phyloP scores from a whole-genome alignment of 345 rosid genomes.

The Punica granatum region DNA sequence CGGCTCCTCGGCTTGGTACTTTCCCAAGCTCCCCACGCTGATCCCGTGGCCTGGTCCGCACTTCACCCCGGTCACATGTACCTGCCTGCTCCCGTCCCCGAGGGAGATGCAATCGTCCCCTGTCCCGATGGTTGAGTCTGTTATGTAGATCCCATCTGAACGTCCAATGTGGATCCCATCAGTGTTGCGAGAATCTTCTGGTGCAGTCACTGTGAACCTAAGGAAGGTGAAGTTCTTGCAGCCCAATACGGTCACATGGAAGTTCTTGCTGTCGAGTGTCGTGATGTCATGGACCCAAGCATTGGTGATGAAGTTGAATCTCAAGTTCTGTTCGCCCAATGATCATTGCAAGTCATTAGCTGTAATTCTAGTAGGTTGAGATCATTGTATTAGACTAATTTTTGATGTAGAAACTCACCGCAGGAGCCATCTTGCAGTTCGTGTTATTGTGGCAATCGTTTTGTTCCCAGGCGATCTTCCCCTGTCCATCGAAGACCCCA shows the following conservation, averaged over 20 bases:
- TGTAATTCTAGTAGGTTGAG: not conserved
- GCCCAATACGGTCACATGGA: no score
- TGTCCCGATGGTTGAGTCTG: no score
- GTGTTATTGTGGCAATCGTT: no score
- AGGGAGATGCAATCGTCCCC: no score
- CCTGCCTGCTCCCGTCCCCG: no score
- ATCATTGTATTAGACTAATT: not conserved
- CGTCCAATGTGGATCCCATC: no score
- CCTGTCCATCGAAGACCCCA: slow-evolving; percentile 18
- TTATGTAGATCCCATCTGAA: no score
- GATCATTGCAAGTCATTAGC: not conserved
- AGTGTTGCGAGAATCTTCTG: slow-evolving; percentile 12
- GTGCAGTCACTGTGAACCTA: slow-evolving; percentile 10
- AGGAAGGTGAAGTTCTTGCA: no score
- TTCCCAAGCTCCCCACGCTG: no score
- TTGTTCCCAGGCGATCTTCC: slow-evolving; percentile 6
- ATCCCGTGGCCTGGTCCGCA: no score
- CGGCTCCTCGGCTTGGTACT: slow-evolving; percentile 5
- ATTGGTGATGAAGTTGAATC: slow-evolving; percentile 14
- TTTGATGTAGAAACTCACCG: not conserved
- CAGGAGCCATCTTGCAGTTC: not conserved
- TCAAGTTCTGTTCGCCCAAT: slow-evolving; percentile 8
- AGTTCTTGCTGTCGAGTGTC: no score
- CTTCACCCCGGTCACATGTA: no score
- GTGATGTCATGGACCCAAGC: slow-evolving; percentile 13